Evolutionary conservation across 768 basidiomycete species (phyloP).

Genomic region (Tylopilus sp.): DNA sequence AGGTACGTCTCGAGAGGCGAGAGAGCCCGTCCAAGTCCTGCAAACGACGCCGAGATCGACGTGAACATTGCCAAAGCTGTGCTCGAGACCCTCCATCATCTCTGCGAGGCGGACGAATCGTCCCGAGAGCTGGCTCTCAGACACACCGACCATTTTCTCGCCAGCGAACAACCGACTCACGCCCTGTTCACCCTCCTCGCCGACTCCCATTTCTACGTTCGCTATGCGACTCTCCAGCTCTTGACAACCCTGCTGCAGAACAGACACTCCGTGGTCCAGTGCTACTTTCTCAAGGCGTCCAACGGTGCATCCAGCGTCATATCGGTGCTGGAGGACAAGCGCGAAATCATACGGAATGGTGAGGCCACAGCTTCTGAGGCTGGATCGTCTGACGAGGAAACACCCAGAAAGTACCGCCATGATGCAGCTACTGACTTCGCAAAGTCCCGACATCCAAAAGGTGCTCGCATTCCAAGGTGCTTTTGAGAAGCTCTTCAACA

Average conservation of each 20-base stretch:
- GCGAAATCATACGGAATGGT: conserved; percentile 91
- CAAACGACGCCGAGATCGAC: conserved; percentile 87
- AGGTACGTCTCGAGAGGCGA: conserved; percentile 94
- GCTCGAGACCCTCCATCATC: conserved; percentile 79
- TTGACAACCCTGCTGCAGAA: conserved; percentile 79
- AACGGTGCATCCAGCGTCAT: conserved; percentile 74
- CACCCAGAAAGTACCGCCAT: conserved; percentile 75
- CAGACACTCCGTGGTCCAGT: conserved; percentile 76
- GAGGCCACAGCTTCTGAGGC: conserved; percentile 20
- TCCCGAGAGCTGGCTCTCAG: conserved; percentile 67
- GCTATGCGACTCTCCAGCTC: conserved; percentile 81
- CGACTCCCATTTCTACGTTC: conserved; percentile 77
- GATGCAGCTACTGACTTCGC: conserved; percentile 74
- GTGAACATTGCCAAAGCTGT: conserved; percentile 89
- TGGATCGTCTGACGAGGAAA: conserved; percentile 8
- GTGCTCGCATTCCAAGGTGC: conserved; percentile 95
- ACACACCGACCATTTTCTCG: conserved; percentile 79
- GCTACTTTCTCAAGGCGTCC: conserved; percentile 86
- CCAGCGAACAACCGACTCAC: conserved; percentile 67
- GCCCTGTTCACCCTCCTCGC: conserved; percentile 73
- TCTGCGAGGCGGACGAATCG: conserved; percentile 77
- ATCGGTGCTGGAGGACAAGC: conserved; percentile 73
- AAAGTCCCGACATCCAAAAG: conserved; percentile 94
- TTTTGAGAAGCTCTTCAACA: conserved; percentile 93
- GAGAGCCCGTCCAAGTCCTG: conserved; percentile 70